Evolutionary conservation across 352 stramenopile species (phyloP).

Genomic region (Phytophthora kernoviae): DNA sequence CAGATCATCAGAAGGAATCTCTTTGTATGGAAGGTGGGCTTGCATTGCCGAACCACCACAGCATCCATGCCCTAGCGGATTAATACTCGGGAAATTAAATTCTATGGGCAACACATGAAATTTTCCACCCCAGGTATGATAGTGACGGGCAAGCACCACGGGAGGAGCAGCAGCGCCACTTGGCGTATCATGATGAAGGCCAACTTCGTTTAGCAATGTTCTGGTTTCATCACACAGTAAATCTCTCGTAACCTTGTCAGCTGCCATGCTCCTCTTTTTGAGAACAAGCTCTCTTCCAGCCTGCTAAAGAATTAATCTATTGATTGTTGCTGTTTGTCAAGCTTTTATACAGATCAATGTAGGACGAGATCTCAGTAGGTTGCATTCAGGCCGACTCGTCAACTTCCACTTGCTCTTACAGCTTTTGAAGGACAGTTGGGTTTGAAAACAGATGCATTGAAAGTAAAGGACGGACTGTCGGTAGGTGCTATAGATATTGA

Average conservation of each 20-base stretch:
- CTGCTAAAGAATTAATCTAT: background rate
- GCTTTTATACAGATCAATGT: constrained; percentile 10
- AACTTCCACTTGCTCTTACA: background rate
- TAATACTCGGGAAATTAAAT: constrained; percentile 5
- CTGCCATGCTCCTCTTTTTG: background rate
- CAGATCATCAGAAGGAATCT: constrained; percentile 2
- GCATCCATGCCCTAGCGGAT: constrained; percentile 5
- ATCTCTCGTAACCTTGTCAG: constrained; percentile 4
- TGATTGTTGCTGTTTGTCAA: background rate
- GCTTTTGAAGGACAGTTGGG: background rate
- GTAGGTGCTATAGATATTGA: background rate
- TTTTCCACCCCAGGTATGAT: constrained; percentile 1
- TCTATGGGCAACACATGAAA: constrained; percentile 6
- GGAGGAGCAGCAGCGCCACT: background rate
- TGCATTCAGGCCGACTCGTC: background rate
- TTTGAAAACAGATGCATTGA: constrained; percentile 1
- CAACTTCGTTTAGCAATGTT: background rate
- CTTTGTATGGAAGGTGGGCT: constrained; percentile 1
- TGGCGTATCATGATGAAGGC: background rate
- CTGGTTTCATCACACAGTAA: background rate
- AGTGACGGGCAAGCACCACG: background rate
- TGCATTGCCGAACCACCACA: constrained; percentile 9
- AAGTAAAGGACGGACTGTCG: background rate
- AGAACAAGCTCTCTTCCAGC: background rate
- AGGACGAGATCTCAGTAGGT: background rate